These are phyloP conservation scores for Pseudonectria foliicola DNA, from an alignment of 2,329 filamentous ascomycete genomes.

Conservation along the genomic window DNA sequence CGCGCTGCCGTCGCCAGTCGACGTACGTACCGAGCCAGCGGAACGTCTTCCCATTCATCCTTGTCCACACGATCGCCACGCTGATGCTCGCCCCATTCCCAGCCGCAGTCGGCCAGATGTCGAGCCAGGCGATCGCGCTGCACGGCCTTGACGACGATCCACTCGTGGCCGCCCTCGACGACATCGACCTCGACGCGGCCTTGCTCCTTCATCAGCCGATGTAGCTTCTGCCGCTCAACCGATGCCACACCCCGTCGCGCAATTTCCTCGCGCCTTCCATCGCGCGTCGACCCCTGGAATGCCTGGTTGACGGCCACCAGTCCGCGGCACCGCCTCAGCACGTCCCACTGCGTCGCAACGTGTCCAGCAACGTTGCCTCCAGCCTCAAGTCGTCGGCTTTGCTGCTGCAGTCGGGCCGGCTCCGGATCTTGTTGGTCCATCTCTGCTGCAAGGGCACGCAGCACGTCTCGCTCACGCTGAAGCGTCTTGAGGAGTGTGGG, in stretches of 20 bases:
- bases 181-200: slow-evolving; percentile 29
- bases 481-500: not conserved
- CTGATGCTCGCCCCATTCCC: slow-evolving; percentile 33
- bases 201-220: slow-evolving; percentile 27
- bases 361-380: slow-evolving; percentile 17
- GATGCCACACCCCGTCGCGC: slow-evolving; percentile 13
- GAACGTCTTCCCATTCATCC: slow-evolving; percentile 29
- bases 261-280: slow-evolving; percentile 18
- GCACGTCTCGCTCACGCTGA: not conserved
- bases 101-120: slow-evolving; percentile 35
- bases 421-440: too few species aligned
- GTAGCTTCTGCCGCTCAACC: slow-evolving; percentile 22
- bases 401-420: too few species aligned
- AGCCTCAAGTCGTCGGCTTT: slow-evolving; percentile 16
- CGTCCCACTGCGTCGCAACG: slow-evolving; percentile 22
- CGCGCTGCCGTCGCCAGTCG: slow-evolving; percentile 30
- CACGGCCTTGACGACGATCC: slow-evolving; percentile 27
- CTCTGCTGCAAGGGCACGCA: not conserved
- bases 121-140: slow-evolving; percentile 27
- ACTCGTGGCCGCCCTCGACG: slow-evolving; percentile 28
- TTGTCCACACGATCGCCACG: slow-evolving; percentile 23
- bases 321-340: slow-evolving; percentile 25
- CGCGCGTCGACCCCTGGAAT: slow-evolving; percentile 26
- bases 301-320: slow-evolving; percentile 26
- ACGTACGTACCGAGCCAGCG: slow-evolving; percentile 25